Base-by-base conservation (phyloP, 768 basidiomycete genomes). In the Fomitopsis pulvina region DNA sequence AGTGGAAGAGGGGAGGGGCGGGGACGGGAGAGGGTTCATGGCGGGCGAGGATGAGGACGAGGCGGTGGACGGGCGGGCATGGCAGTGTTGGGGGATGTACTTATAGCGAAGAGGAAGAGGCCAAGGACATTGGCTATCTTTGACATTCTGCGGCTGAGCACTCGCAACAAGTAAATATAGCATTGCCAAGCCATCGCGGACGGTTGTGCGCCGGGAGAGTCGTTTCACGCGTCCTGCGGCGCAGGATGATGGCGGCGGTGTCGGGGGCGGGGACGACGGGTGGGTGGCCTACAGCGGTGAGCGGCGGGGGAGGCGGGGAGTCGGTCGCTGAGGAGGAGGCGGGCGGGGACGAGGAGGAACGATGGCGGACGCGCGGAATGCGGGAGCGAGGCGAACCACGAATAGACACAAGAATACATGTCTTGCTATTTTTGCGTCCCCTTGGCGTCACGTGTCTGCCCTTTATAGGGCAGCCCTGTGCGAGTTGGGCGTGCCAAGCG, bases 51-150 rank as follows among this genome's bases (percentile, higher is more conserved):
- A 57, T 32, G 60, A 51, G 53, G 53, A 52, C 55, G 54, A 42
- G 14, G 34, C 34, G 34, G 22, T 47, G 52, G 32, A 50, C 39
- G 51, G 50, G 45, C 16, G 34, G 5, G 41, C 49, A 38, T 55
- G 54, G 59, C 49, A 55, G 4, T 30, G n/a, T 6, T 8, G 41
- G 11, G 9, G 41, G 41, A 18, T 38, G 25, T 38, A 48, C 38
- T 48, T 39, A 39, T 48, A 48, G 20, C 24, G 41, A 41, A 18
- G 21, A 46, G 45, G 45, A 21, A 25, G 25, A 46, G 30, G 72
- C 71, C 71, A 71, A 73, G 71, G 66, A 56, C 60, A 68, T 68
- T 57, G 63, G 68, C 71, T 72, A 73, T 72, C 71, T 73, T 73
- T 73, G 69, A 53, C 55, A 37, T 40, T 41, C 55, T 57, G 51